phyloP scores from a whole-genome alignment of 371 early-diverging fungal genomes.

The Mucor ambiguus region DNA sequence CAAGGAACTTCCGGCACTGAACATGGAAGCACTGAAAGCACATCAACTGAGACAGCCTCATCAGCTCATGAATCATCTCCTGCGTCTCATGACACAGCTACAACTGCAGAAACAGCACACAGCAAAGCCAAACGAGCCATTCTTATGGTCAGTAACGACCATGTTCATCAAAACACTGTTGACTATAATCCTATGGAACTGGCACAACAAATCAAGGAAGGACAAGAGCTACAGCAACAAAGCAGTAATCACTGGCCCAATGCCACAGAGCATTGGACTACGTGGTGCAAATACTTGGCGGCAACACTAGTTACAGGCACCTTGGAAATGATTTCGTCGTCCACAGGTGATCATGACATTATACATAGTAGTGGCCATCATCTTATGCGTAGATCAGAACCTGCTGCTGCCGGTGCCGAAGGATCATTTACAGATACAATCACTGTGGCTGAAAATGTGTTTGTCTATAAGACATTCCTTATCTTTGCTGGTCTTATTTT shows the following conservation, averaged over 20 bases:
- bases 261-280: neutral
- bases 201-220: neutral
- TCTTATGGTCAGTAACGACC: neutral
- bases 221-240: neutral
- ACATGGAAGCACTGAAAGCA: neutral
- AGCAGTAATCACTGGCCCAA: neutral
- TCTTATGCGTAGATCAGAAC: conserved; percentile 19
- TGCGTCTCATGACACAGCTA: neutral
- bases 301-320: neutral
- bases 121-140: conserved; percentile 17
- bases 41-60: neutral
- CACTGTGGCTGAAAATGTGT: conserved; percentile 31
- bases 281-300: conserved; percentile 13
- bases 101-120: neutral
- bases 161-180: neutral
- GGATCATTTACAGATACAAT: conserved; percentile 13
- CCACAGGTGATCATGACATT: neutral
- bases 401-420: conserved; percentile 13
- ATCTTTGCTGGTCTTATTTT: conserved; percentile 51
- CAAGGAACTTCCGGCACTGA: neutral
- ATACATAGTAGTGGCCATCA: neutral
- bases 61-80: neutral
- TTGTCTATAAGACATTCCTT: conserved; percentile 52
- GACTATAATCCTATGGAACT: conserved; percentile 9
- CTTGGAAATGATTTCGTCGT: conserved; percentile 9